Conservation (phyloP, 202 grass and related monocot species). For the Panicum hallii region DNA sequence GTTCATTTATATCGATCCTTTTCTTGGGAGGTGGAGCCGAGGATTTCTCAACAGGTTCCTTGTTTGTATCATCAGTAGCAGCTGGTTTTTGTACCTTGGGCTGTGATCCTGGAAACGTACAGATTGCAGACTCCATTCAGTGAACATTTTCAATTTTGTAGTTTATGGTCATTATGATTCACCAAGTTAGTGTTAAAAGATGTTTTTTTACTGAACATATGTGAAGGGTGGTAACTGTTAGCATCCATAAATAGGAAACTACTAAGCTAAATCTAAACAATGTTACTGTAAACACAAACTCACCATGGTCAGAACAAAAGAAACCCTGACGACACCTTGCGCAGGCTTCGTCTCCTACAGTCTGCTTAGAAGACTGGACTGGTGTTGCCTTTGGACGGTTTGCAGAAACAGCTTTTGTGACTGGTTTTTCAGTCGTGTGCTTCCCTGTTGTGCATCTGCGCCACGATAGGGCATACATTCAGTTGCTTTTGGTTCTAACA, state of each 20-base stretch:
- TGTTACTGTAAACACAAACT: constrained; percentile 38
- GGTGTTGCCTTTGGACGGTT: constrained; percentile 59
- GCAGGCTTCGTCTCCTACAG: constrained; percentile 55
- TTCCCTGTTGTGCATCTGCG: constrained; percentile 88
- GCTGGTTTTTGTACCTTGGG: constrained; percentile 59
- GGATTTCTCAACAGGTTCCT: constrained; percentile 45
- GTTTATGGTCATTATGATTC: not conserved
- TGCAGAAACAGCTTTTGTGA: constrained; percentile 65
- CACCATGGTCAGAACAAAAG: constrained; percentile 98
- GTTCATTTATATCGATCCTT: constrained; percentile 80
- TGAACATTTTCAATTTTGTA: not conserved
- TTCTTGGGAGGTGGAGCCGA: constrained; percentile 61
- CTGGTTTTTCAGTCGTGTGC: constrained; percentile 93
- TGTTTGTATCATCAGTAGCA: constrained; percentile 32
- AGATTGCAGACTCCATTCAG: constrained; percentile 1
- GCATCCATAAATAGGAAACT: not conserved
- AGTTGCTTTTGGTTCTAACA: not conserved
- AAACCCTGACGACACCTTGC: constrained; percentile 89
- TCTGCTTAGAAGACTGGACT: constrained; percentile 54
- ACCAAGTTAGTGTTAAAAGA: not conserved
- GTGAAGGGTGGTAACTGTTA: not conserved
- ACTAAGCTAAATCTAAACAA: not conserved
- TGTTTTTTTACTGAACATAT: not conserved
- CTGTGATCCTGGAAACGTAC: constrained; percentile 78
- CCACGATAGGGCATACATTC: constrained; percentile 15